Percentiles rank a stretch among this genome's conserved stretches.
Evolutionary conservation across 768 basidiomycete species (phyloP).

Genomic region (Suillus alpinus): DNA sequence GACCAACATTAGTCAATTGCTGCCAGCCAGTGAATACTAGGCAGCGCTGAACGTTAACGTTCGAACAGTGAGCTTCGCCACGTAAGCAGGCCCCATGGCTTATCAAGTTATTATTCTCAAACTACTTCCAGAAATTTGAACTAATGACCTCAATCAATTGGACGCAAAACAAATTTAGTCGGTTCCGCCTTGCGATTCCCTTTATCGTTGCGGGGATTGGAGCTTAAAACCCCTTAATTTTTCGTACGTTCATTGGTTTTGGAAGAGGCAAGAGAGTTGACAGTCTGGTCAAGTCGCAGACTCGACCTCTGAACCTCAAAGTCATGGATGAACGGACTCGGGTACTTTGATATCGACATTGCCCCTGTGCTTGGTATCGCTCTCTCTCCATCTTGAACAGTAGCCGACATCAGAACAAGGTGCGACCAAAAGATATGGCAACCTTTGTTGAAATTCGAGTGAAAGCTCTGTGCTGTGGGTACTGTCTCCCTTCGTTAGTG

Average conservation of each 20-base stretch:
- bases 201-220: not conserved
- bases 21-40: too few species aligned
- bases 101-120: too few species aligned
- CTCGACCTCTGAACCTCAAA: not conserved
- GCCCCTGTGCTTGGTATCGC: not conserved
- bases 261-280: not conserved
- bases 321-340: not conserved
- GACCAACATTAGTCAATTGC: too few species aligned
- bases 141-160: not conserved
- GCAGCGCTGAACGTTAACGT: too few species aligned
- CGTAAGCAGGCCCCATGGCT: too few species aligned
- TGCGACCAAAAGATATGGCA: not conserved
- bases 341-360: not conserved
- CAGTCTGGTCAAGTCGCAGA: not conserved
- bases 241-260: not conserved
- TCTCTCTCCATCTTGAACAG: not conserved
- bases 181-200: not conserved
- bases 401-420: not conserved
- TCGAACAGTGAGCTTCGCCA: too few species aligned
- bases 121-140: too few species aligned
- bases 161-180: not conserved
- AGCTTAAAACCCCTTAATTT: not conserved
- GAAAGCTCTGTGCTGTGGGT: not conserved
- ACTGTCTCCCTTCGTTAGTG: not conserved
- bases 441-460: not conserved